phyloP scores from a whole-genome alignment of 345 rosid genomes.

The Crucihimalaya himalaica region DNA sequence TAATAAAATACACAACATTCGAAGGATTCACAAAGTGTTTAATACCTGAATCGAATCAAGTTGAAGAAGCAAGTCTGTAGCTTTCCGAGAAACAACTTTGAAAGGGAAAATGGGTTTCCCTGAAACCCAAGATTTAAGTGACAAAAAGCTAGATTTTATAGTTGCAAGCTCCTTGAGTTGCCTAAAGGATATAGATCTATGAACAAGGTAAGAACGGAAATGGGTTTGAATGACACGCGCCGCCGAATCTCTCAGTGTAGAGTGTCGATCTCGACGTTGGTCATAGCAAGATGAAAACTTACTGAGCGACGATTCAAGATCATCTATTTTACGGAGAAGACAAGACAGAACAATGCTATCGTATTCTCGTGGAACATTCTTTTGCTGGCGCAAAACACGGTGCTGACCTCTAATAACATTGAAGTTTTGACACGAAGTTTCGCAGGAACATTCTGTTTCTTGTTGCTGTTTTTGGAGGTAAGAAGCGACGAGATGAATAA shows the following conservation, averaged over 20 bases:
- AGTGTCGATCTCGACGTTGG: constrained; percentile 24
- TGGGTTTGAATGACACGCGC: constrained; percentile 82
- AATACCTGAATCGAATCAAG: constrained; percentile 84
- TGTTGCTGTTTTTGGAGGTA: constrained; percentile 51
- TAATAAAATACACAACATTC: not conserved
- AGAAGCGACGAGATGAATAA: constrained; percentile 54
- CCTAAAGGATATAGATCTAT: constrained; percentile 74
- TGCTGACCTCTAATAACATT: constrained; percentile 4
- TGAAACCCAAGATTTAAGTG: constrained; percentile 68
- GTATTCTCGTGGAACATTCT: constrained; percentile 33
- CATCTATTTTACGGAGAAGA: constrained; percentile 54
- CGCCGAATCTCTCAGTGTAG: constrained; percentile 63
- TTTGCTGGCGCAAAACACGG: not conserved
- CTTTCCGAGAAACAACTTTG: constrained; percentile 55
- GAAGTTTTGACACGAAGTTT: not conserved
- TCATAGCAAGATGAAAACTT: constrained; percentile 37
- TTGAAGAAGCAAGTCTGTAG: constrained; percentile 62
- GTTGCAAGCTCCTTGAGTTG: constrained; percentile 77
- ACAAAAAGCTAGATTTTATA: constrained; percentile 59
- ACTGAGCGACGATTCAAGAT: constrained; percentile 55
- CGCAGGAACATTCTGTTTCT: constrained; percentile 28
- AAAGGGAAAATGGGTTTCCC: constrained; percentile 49
- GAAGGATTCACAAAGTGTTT: not conserved
- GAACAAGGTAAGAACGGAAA: constrained; percentile 75
- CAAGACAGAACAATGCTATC: constrained; percentile 46